A percentile compares a stretch with the other conserved stretches of the same genome.
Evolutionary conservation across 192 early-diverging fungal species (phyloP).

Genomic region (Backusella liffmaniae): DNA sequence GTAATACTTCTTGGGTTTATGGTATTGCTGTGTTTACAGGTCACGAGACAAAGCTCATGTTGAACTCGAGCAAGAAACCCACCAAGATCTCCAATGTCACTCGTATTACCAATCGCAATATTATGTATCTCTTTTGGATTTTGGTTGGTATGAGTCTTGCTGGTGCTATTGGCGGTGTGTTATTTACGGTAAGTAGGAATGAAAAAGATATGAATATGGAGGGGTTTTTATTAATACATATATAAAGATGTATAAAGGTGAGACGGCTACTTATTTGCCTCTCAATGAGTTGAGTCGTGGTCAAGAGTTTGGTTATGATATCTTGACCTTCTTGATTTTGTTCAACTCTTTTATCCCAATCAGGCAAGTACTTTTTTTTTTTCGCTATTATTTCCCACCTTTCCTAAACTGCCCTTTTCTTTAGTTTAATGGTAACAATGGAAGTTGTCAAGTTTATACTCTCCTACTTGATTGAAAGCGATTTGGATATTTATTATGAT

Average conservation of each 20-base stretch:
- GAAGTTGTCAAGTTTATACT: constrained; percentile 96
- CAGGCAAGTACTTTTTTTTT: constrained; percentile 49
- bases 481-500: constrained; percentile 96
- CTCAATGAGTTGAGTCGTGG: constrained; percentile 18
- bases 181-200: constrained; percentile 44
- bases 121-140: constrained; percentile 88
- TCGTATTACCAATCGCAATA: constrained; percentile 88
- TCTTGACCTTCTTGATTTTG: constrained; percentile 95
- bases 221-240: not conserved
- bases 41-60: constrained; percentile 97
- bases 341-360: constrained; percentile 99
- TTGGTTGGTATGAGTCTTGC: constrained; percentile 80
- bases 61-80: constrained; percentile 86
- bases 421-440: constrained; percentile 97
- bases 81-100: constrained; percentile 92
- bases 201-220: not conserved
- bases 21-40: constrained; percentile 92
- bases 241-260: constrained; percentile 41
- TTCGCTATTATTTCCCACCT: not conserved
- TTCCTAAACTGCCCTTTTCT: constrained; percentile 25
- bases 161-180: constrained; percentile 81
- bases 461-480: constrained; percentile 84
- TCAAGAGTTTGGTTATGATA: constrained; percentile 77
- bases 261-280: constrained; percentile 47
- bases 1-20: constrained; percentile 95